phyloP scores from a whole-genome alignment of 345 rosid species.

The Citrus glauca region DNA sequence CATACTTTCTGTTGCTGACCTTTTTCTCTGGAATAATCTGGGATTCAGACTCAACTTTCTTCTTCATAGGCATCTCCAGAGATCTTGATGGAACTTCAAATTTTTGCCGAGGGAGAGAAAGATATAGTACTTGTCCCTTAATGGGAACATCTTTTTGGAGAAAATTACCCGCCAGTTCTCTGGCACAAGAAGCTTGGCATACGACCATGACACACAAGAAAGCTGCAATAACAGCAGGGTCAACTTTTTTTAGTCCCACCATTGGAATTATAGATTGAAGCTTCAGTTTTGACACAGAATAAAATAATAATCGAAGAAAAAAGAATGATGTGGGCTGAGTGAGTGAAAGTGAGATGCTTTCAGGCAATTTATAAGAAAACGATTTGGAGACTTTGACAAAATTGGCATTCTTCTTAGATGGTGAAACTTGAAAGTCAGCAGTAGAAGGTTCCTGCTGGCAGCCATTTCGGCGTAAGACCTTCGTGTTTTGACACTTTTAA shows the following conservation, averaged over 20 bases:
- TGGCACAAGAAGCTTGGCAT: slow-evolving; percentile 12
- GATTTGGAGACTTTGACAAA: not conserved
- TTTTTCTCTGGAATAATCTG: not conserved
- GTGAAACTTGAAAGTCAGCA: not conserved
- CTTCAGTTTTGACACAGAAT: not conserved
- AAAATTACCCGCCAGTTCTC: slow-evolving; percentile 7
- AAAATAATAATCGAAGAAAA: not conserved
- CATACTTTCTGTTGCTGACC: not conserved
- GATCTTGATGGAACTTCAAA: not conserved
- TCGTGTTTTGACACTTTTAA: not conserved
- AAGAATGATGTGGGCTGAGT: not conserved
- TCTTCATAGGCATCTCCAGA: not conserved
- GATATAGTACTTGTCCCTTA: not conserved
- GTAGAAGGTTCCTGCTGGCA: slow-evolving; percentile 14
- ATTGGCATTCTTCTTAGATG: not conserved
- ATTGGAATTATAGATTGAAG: not conserved
- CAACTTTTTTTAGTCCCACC: not conserved
- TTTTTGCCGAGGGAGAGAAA: not conserved
- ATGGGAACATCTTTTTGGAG: not conserved
- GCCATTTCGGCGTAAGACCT: not conserved
- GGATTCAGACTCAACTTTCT: not conserved
- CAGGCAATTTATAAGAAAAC: not conserved
- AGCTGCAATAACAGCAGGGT: not conserved
- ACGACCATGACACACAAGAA: not conserved
- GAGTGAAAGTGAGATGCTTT: not conserved